A percentile compares a stretch with the other conserved stretches of the same genome.
phyloP scores from a whole-genome alignment of 495 filamentous ascomycete species.

The Beverwykella pulmonaria region DNA sequence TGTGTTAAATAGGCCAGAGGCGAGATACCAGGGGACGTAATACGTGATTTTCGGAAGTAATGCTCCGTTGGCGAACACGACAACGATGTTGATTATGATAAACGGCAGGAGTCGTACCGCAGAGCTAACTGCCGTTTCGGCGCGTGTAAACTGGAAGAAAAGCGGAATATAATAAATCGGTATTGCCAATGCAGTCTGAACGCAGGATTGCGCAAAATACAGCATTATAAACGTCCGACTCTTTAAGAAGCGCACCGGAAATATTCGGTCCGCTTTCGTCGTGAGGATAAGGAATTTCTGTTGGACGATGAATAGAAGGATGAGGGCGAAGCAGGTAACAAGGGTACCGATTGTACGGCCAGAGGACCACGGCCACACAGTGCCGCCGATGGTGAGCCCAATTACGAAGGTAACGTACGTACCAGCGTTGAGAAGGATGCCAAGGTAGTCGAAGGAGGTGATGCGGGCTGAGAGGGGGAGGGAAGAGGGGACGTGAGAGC shows the following conservation, averaged over 20 bases:
- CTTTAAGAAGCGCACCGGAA: constrained; percentile 22
- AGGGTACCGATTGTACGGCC: constrained; percentile 21
- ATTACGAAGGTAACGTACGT: constrained; percentile 30
- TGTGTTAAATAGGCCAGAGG: constrained; percentile 24
- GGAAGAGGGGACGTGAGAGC: constrained; percentile 51
- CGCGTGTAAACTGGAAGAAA: constrained; percentile 34
- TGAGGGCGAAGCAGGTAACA: constrained; percentile 14
- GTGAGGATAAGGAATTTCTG: constrained; percentile 31
- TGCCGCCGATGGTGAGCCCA: constrained; percentile 26
- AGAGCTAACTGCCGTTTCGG: constrained; percentile 29
- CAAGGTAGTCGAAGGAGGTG: constrained; percentile 47
- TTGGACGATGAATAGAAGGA: constrained; percentile 22
- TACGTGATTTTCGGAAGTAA: constrained; percentile 33
- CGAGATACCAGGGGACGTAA: constrained; percentile 38
- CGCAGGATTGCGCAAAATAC: constrained; percentile 23
- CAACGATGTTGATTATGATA: constrained; percentile 35
- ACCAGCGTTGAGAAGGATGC: constrained; percentile 39
- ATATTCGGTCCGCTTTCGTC: constrained; percentile 12
- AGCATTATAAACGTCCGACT: constrained; percentile 27
- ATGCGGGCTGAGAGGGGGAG: constrained; percentile 45
- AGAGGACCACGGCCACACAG: constrained; percentile 28
- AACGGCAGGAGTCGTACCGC: constrained; percentile 40
- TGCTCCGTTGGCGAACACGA: constrained; percentile 30
- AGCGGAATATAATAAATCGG: constrained; percentile 43
- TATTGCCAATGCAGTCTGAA: constrained; percentile 19